Evolutionary conservation across 345 rosid genomes (phyloP), one percentile per base, ranked within the genome.

Genomic region (Lepidium sativum): DNA sequence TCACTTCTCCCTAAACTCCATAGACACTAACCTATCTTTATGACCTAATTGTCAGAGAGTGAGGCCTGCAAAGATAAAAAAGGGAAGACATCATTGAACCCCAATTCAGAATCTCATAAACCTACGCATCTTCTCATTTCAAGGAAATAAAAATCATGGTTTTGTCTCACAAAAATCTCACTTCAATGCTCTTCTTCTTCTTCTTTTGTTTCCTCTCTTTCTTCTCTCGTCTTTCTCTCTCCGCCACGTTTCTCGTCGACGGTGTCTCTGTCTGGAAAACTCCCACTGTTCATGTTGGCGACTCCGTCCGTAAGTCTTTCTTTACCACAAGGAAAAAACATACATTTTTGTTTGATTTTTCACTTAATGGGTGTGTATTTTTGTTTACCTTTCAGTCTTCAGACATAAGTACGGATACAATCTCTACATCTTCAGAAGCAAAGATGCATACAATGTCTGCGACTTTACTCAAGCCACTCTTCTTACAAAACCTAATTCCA

Each of bases 341-440:
- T 27, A 5, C 31, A 27, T 10, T 67, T 2, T 33, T 18, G 8
- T 12, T 21, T 12, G 21, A 8, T 27, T 59, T 40, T 41, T 35
- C 16, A 32, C 20, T 47, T 32, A 35, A 48, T 29, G 39, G 23
- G 41, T 31, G 31, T 60, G 21, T 21, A 47, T 18, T 63, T 63
- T 1, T 63, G 11, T 54, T 16, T 11, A 2, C 31, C 2, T 37
- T 43, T 31, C 82, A 92, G 98, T 84, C 70, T 92, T 89, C 89
- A 85, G 76, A 60, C 95, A 84, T 79, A 84, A 86, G 87, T 70
- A 84, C 52, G 79, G 70, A 75, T 75, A 80, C 77, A 71, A 66
- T 6, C 90, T 92, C 70, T 89, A 83, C 88, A 92, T 92, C 79
- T 89, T 94, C 87, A 80, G 78, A 77, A 94, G 54, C 75, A 73